These are phyloP conservation scores for Exserohilum turcica DNA, from an alignment of 2,329 filamentous ascomycete genomes.

Conservation along the genomic window DNA sequence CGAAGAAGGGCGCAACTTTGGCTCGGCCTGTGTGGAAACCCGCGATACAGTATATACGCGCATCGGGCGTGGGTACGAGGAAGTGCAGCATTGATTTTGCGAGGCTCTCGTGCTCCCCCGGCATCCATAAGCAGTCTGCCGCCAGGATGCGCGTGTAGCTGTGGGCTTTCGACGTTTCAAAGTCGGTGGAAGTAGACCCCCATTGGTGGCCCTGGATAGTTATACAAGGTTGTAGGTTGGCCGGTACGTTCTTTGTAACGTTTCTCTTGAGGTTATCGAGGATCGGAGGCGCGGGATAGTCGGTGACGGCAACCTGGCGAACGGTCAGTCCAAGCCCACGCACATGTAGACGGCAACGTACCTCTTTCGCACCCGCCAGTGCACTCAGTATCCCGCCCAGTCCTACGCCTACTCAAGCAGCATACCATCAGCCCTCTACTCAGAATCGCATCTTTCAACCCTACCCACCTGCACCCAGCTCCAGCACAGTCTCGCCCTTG, in stretches of 20 bases:
- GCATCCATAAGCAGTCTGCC: slow-evolving; percentile 78
- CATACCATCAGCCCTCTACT: slow-evolving; percentile 36
- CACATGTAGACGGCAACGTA: slow-evolving; percentile 17
- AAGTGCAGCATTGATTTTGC: slow-evolving; percentile 67
- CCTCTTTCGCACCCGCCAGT: slow-evolving; percentile 53
- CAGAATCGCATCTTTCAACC: slow-evolving; percentile 16
- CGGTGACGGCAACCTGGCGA: slow-evolving; percentile 62
- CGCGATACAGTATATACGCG: slow-evolving; percentile 68
- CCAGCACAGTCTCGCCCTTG: slow-evolving; percentile 59
- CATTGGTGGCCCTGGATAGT: slow-evolving; percentile 66
- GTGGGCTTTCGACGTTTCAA: slow-evolving; percentile 47
- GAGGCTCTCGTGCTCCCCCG: slow-evolving; percentile 71
- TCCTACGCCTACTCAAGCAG: slow-evolving; percentile 47
- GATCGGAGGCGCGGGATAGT: slow-evolving; percentile 69
- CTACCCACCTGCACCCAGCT: slow-evolving; percentile 70
- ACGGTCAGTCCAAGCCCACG: neutral
- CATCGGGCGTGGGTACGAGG: slow-evolving; percentile 52
- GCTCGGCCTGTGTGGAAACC: slow-evolving; percentile 74
- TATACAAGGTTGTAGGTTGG: slow-evolving; percentile 45
- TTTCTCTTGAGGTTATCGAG: slow-evolving; percentile 65
- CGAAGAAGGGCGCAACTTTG: slow-evolving; percentile 70
- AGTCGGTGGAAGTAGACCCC: slow-evolving; percentile 59
- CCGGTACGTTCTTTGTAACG: slow-evolving; percentile 58
- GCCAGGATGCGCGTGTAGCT: slow-evolving; percentile 68
- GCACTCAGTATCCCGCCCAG: slow-evolving; percentile 54